Evolutionary conservation across 352 stramenopile species (phyloP).

Genomic region (Phytopythium kandeliae): DNA sequence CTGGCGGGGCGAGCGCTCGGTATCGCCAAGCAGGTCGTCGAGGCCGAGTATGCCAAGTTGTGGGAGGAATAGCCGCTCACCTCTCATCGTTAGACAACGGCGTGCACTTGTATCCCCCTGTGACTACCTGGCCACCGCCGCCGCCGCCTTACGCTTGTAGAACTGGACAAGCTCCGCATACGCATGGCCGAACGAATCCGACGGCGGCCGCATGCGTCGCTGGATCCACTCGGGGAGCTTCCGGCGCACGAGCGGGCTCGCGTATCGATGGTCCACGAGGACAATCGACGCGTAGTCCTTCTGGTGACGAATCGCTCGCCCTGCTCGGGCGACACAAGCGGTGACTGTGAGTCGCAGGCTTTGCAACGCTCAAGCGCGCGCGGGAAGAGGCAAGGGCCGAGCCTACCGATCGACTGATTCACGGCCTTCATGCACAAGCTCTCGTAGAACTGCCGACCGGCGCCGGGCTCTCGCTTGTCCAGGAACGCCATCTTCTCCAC

Average conservation of each 20-base stretch:
- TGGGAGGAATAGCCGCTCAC: slow-evolving; percentile 9
- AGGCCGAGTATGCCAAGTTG: slow-evolving; percentile 53
- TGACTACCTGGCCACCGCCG: background rate
- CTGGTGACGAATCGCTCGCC: slow-evolving; percentile 95
- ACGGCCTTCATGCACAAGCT: slow-evolving; percentile 99
- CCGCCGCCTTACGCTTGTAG: slow-evolving; percentile 45
- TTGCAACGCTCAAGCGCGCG: too few species aligned
- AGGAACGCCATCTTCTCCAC: slow-evolving; percentile 97
- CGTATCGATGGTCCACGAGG: slow-evolving; percentile 94
- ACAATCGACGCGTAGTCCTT: slow-evolving; percentile 97
- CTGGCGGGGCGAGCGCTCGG: slow-evolving; percentile 73
- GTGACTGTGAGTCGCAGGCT: background rate
- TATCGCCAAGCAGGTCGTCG: slow-evolving; percentile 78
- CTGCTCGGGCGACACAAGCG: slow-evolving; percentile 18
- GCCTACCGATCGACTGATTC: slow-evolving; percentile 97
- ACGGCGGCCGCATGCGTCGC: slow-evolving; percentile 49
- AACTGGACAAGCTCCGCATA: slow-evolving; percentile 80
- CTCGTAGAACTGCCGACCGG: slow-evolving; percentile 93
- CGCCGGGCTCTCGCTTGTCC: slow-evolving; percentile 52
- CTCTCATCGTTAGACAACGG: background rate
- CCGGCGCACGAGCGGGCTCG: slow-evolving; percentile 45
- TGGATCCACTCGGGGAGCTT: slow-evolving; percentile 84
- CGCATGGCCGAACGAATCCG: slow-evolving; percentile 54
- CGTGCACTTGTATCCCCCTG: background rate
- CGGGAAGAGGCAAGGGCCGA: too few species aligned